Base-by-base conservation (phyloP, 179 eudicot species). In the Vitellaria paradoxa region DNA sequence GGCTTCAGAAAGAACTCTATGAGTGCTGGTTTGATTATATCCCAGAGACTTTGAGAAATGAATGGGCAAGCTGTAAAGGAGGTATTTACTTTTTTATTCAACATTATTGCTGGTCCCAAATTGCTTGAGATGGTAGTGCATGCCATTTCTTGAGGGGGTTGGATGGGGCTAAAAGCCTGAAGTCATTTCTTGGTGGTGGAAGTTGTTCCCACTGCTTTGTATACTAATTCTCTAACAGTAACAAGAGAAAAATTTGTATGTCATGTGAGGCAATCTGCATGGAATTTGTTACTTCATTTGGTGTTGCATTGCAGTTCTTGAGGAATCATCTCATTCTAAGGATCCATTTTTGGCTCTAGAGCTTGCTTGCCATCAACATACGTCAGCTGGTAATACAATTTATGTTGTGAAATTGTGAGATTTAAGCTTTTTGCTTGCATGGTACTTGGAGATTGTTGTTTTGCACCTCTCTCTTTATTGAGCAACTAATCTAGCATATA, bases 21-120 rank as follows among this genome's bases (percentile, higher is more conserved):
- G 83, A 84, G 9, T 81, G 80, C 55, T 88, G 88, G 86, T 88
- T 88, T 73, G 91, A 88, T 84, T 75, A 77, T 65, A 86, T 88
- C 50, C 86, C 89, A 12, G 89, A 84, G 37, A 83, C 86, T 37
- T 80, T 88, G 74, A 80, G 79, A 63, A 84, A 83, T 72, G 88
- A 88, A 76, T 88, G 91, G 91, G 76, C 70, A 23, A 76, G 56
- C 81, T 88, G 85, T 85, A 88, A 83, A 81, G 81, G 40, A 68
- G 88, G 91, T 88, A 79, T 37, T 53, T 37, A 65, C 37, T 65
- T 46, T 72, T 72, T 62, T 69, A n/a, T 63, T 72, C 21, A 17
- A 63, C 45, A 26, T 65, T 50, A 52, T 70, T 60, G 50, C 6
- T 42, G 46, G 10, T 57, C 47, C 20, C 0, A 3, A 63, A 49